These are phyloP conservation scores for Colletotrichum euphorbiae DNA, from an alignment of 2,329 filamentous ascomycete genomes.

Conservation along the genomic window DNA sequence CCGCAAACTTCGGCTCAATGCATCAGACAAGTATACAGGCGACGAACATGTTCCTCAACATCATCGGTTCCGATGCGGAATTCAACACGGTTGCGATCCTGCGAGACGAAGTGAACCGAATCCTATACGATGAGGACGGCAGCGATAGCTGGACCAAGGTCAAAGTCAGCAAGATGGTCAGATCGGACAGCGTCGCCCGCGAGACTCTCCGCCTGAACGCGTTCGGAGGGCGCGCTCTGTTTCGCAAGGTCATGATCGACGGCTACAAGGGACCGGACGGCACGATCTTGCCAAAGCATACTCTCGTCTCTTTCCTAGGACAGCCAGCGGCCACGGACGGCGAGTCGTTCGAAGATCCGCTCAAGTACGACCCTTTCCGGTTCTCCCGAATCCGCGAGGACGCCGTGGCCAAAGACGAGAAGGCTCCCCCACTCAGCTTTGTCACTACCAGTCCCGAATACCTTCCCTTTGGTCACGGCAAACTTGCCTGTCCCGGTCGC, in stretches of 20 bases:
- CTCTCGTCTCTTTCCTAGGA: slow-evolving; percentile 48
- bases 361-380: slow-evolving; percentile 55
- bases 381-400: slow-evolving; percentile 52
- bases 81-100: slow-evolving; percentile 52
- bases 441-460: slow-evolving; percentile 48
- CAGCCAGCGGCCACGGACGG: slow-evolving; percentile 47
- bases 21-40: slow-evolving; percentile 55
- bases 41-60: slow-evolving; percentile 54
- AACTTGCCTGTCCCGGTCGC: slow-evolving; percentile 49
- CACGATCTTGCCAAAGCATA: slow-evolving; percentile 47
- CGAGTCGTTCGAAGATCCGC: slow-evolving; percentile 48
- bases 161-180: slow-evolving; percentile 51
- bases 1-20: slow-evolving; percentile 52
- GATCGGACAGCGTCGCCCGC: slow-evolving; percentile 55
- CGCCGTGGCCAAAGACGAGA: slow-evolving; percentile 42
- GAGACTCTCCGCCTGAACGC: slow-evolving; percentile 56
- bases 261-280: slow-evolving; percentile 49
- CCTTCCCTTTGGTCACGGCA: slow-evolving; percentile 51
- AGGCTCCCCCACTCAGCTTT: slow-evolving; percentile 42
- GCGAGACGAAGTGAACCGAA: slow-evolving; percentile 50
- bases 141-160: slow-evolving; percentile 53
- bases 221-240: slow-evolving; percentile 45
- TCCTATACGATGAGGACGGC: slow-evolving; percentile 45
- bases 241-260: slow-evolving; percentile 47
- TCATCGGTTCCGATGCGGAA: slow-evolving; percentile 50